phyloP scores from a whole-genome alignment of 345 rosid species.

The Salix suchowensis region DNA sequence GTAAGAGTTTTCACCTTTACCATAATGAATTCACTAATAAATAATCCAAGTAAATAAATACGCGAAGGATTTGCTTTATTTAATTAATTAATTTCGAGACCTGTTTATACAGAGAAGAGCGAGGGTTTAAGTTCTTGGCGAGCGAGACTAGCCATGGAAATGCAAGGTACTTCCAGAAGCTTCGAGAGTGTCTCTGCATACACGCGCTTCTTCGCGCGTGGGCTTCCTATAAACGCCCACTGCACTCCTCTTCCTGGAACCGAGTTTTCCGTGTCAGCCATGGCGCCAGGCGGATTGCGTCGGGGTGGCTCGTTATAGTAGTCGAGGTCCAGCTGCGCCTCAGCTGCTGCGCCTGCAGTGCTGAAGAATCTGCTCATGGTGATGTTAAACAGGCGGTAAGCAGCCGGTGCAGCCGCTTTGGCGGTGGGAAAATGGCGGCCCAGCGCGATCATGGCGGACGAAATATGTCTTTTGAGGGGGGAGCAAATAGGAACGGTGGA shows the following conservation, averaged over 20 bases:
- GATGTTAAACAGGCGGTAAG: background rate
- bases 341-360: slow-evolving; percentile 14
- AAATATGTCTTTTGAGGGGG: background rate
- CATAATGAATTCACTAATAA: no score
- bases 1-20: no score
- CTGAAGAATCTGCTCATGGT: slow-evolving; percentile 5
- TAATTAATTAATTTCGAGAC: background rate
- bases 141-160: slow-evolving; percentile 37
- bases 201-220: slow-evolving; percentile 30
- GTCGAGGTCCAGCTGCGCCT: slow-evolving; percentile 26
- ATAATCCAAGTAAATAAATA: no score
- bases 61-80: no score
- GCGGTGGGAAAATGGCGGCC: background rate
- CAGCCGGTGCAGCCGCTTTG: background rate
- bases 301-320: background rate
- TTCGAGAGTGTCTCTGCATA: slow-evolving; percentile 27
- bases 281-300: background rate
- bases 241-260: slow-evolving; percentile 30
- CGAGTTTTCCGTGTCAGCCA: slow-evolving; percentile 17
- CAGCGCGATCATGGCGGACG: slow-evolving; percentile 14
- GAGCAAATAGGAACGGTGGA: background rate
- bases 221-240: slow-evolving; percentile 37
- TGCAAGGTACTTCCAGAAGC: slow-evolving; percentile 31
- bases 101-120: slow-evolving; percentile 29
- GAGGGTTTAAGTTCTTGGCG: slow-evolving; percentile 37